Evolutionary conservation across 208 protist genomes (phyloP), one percentile per base, ranked within the genome.

Genomic region (Leishmania amazonensis): DNA sequence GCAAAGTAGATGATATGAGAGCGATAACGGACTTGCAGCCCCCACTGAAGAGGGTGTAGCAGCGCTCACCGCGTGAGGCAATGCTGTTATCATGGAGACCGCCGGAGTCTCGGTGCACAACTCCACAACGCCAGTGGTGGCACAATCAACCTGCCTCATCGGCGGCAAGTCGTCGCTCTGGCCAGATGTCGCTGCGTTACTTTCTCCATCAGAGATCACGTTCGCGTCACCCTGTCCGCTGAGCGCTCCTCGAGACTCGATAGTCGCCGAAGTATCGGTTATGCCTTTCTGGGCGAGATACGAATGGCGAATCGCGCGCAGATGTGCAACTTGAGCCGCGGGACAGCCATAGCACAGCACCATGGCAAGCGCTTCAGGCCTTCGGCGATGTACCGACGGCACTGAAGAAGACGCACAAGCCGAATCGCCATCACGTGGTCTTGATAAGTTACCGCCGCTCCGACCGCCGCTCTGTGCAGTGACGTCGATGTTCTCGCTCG

Each of bases 311-410:
- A 57, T 42, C 47, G n/a, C 19, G 45, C 60, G 45, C 11, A 80
- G 35, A 58, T 76, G 53, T 42, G 49, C 45, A 7, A 78, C 76
- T 53, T 85, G 81, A 45, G 54, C 40, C 40, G 45, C 62, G 38
- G 76, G 75, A 31, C 76, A 81, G 68, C 67, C 75, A 62, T 81
- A 81, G n/a, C 75, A 85, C 57, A 79, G 38, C 53, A 75, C 49
- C 70, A 78, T 11, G 6, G 21, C 53, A 76, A 11, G 65, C 38
- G 17, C 3, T 11, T 45, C 65, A 28, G 65, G 35, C 9, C 15
- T 28, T 19, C 17, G 35, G 40, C 65, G 38, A 70, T 3, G 2
- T 45, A 7, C n/a, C 8, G 65, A 70, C 65, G 5, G 38, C 38
- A 47, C 65, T 45, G 65, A 11, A 70, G 65, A 35, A 15, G 19